phyloP scores from a whole-genome alignment of 2,329 filamentous ascomycete species.

The Penicillium sp. region DNA sequence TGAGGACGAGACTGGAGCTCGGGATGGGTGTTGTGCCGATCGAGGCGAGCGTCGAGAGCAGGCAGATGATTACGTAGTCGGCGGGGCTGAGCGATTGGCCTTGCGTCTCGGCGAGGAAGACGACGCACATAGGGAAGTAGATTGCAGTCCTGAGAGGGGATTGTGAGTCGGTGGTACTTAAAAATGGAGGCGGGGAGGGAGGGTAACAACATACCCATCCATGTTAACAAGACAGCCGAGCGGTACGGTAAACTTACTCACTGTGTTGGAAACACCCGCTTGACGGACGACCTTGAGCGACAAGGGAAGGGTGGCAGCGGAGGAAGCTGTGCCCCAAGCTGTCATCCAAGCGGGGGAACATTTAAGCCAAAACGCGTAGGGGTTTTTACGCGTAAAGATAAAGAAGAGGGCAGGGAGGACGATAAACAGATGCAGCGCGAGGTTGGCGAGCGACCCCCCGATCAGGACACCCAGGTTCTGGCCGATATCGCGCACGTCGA shows the following conservation, averaged over 20 bases:
- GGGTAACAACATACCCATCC: too few species aligned
- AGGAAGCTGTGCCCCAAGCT: constrained; percentile 11
- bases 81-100: constrained; percentile 1
- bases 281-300: not conserved
- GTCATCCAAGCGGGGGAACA: constrained; percentile 7
- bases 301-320: constrained; percentile 12
- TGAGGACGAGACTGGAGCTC: constrained; percentile 12
- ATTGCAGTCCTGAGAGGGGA: constrained; percentile 11
- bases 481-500: constrained; percentile 10
- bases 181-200: too few species aligned
- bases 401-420: constrained; percentile 12
- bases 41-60: constrained; percentile 10
- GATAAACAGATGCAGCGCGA: constrained; percentile 12
- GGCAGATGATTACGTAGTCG: constrained; percentile 15
- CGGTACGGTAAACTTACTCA: constrained; percentile 9
- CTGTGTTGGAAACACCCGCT: constrained; percentile 9
- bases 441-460: constrained; percentile 4
- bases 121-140: constrained; percentile 15
- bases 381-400: constrained; percentile 4
- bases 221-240: constrained; percentile 16
- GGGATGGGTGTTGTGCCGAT: constrained; percentile 18
- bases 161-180: not conserved
- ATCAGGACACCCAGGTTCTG: constrained; percentile 16
- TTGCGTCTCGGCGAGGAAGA: constrained; percentile 16
- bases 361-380: constrained; percentile 9